Conservation (phyloP, 2,329 filamentous ascomycete species). For the Aspergillus novoparasiticus region DNA sequence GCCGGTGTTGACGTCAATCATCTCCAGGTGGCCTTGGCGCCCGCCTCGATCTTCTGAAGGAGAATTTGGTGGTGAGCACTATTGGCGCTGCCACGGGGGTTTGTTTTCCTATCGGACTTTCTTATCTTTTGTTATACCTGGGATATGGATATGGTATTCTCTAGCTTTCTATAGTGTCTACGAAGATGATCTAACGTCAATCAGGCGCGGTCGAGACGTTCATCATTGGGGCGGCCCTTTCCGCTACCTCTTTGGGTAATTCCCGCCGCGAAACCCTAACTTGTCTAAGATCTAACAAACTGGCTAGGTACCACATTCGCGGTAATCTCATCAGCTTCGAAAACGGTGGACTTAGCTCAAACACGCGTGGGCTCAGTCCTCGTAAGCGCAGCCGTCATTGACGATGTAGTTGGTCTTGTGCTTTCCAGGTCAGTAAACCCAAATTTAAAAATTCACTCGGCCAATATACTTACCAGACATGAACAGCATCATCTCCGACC, state of each 20-base stretch:
- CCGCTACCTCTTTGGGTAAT: conserved; percentile 33
- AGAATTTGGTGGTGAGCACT: conserved; percentile 48
- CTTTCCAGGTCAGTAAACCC: conserved; percentile 28
- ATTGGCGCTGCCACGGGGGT: conserved; percentile 49
- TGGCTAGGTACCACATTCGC: conserved; percentile 32
- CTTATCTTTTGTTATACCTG: conserved; percentile 47
- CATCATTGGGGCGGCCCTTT: conserved; percentile 33
- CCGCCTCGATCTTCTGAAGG: conserved; percentile 50
- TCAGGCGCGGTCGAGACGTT: conserved; percentile 36
- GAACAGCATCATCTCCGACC: conserved; percentile 37
- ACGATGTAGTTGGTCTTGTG: conserved; percentile 51
- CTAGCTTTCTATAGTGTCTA: not conserved
- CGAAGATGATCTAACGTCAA: not conserved
- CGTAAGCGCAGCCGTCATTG: conserved; percentile 51
- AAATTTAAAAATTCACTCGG: not conserved
- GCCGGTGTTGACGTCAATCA: conserved; percentile 10
- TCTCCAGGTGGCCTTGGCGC: conserved; percentile 48
- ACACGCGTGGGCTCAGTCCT: conserved; percentile 49
- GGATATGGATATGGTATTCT: conserved; percentile 46
- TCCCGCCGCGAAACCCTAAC: not conserved
- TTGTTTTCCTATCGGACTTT: conserved; percentile 50
- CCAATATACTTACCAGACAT: not conserved
- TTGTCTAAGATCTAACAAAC: not conserved
- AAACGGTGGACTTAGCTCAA: conserved; percentile 44
- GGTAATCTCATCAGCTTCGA: conserved; percentile 33